Base-by-base conservation (phyloP, 208 protist species). In the Polymyxa betae region DNA sequence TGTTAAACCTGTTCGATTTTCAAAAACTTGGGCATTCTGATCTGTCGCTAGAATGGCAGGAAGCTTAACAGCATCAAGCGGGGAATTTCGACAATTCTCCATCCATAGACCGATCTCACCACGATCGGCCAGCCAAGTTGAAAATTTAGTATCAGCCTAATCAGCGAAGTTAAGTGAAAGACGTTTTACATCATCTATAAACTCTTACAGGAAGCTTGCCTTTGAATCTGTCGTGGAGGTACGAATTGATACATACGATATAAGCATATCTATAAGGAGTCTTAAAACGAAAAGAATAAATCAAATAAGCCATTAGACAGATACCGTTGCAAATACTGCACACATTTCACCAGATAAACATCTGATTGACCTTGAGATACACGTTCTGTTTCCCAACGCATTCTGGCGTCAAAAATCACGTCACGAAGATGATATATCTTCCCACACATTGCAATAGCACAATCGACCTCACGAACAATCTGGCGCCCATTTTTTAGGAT, bases 171-270 rank as follows among this genome's bases (percentile, higher is more conserved):
- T 60, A 29, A 5, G 12, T 29, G 49, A 29, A 24, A 60, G 24
- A 60, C 5, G 12, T 60, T 60, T 5, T 24, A 24, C 5, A 60
- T 29, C 5, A 60, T 24, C 5, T 60, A 60, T 5, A 60, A 60
- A n/a, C n/a, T n/a, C 49, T 29, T 60, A 60, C 49, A 60, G 72
- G n/a, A 35, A 82, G 72, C 72, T 82, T 82, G 35, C 12, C n/a
- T n/a, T 82, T 82, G 72, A 82, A 82, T n/a, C 72, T 5, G 72
- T 82, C 72, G n/a, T 82, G 72, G 5, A 82, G n/a, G n/a, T 82
- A 82, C 12, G 72, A 82, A 43, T 82, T 82, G 35, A 82, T n/a
- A 43, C 72, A 82, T 5, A 82, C 72, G 35, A 82, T 5, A 35
- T 45, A 43, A 12, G 35, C 72, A 43, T 82, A 82, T 60, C 49